Evolutionary conservation across 108 stramenopile genomes (phyloP).

Genomic region (Pseudonitzschia multistriata): DNA sequence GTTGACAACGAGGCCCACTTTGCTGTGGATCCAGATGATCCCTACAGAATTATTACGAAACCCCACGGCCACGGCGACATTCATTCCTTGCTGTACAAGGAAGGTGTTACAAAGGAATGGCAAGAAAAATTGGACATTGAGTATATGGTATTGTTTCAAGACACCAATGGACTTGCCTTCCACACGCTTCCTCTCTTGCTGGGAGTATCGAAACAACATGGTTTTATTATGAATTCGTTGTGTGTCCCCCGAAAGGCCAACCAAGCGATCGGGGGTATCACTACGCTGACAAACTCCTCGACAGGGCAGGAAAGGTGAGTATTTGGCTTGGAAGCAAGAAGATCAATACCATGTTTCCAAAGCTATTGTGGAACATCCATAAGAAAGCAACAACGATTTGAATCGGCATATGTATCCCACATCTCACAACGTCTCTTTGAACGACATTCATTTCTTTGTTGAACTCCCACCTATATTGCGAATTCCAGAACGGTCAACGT

Average conservation of each 20-base stretch:
- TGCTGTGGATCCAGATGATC: conserved; percentile 70
- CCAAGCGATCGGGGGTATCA: conserved; percentile 97
- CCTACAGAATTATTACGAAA: conserved; percentile 87
- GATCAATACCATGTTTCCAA: neutral
- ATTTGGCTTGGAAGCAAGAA: neutral
- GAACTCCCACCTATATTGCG: too few relatives aligned
- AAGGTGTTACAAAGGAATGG: conserved; percentile 85
- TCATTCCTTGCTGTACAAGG: conserved; percentile 89
- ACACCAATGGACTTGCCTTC: conserved; percentile 98
- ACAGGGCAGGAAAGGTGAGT: conserved; percentile 47
- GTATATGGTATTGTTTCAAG: conserved; percentile 95
- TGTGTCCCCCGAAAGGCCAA: conserved; percentile 94
- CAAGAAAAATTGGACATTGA: conserved; percentile 59
- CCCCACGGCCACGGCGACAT: conserved; percentile 99
- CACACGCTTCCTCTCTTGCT: conserved; percentile 89
- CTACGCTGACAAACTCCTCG: conserved; percentile 68
- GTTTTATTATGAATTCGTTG: conserved; percentile 94
- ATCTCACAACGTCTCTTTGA: neutral
- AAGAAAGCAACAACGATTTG: too few relatives aligned
- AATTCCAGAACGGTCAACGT: conserved; percentile 87
- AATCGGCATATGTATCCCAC: neutral
- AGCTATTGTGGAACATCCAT: neutral
- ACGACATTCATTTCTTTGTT: conserved; percentile 11
- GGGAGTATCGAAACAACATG: conserved; percentile 82
- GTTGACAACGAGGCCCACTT: conserved; percentile 89